Evolutionary conservation across 2,329 filamentous ascomycete genomes (phyloP).

Genomic region (Pseudopyrenochaeta lycopersici): DNA sequence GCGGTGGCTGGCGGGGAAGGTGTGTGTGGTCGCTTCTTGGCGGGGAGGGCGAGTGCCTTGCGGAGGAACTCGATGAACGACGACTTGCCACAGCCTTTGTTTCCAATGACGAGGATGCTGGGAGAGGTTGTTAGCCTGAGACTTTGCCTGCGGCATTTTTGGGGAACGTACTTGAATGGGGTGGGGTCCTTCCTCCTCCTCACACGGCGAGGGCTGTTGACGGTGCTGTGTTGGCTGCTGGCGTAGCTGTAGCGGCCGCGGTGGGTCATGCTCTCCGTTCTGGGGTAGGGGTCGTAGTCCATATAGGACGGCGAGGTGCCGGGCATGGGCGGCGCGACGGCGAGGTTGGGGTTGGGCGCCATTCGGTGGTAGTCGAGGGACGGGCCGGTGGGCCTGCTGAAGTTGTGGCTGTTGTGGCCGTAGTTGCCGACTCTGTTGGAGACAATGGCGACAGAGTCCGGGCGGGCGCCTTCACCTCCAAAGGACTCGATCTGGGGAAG

Average conservation of each 20-base stretch:
- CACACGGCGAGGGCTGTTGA: constrained; percentile 92
- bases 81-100: constrained; percentile 89
- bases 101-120: constrained; percentile 90
- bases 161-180: constrained; percentile 87
- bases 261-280: constrained; percentile 94
- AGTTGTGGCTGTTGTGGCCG: constrained; percentile 40
- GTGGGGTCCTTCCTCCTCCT: constrained; percentile 96
- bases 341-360: constrained; percentile 43
- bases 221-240: constrained; percentile 86
- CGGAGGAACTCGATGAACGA: constrained; percentile 97
- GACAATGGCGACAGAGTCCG: constrained; percentile 69
- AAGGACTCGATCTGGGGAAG: constrained; percentile 64
- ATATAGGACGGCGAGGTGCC: constrained; percentile 54
- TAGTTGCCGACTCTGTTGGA: constrained; percentile 63
- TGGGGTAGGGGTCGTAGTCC: constrained; percentile 78
- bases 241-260: constrained; percentile 96
- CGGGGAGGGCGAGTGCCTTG: constrained; percentile 81
- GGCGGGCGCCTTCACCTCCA: constrained; percentile 69
- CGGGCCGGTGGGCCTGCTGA: constrained; percentile 43
- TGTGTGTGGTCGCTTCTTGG: constrained; percentile 71
- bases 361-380: constrained; percentile 40
- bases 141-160: not conserved
- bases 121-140: constrained; percentile 20
- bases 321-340: constrained; percentile 63
- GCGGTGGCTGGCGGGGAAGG: constrained; percentile 55